Conservation (phyloP, 164 flowering plant species). For the Vitis amurensis region DNA sequence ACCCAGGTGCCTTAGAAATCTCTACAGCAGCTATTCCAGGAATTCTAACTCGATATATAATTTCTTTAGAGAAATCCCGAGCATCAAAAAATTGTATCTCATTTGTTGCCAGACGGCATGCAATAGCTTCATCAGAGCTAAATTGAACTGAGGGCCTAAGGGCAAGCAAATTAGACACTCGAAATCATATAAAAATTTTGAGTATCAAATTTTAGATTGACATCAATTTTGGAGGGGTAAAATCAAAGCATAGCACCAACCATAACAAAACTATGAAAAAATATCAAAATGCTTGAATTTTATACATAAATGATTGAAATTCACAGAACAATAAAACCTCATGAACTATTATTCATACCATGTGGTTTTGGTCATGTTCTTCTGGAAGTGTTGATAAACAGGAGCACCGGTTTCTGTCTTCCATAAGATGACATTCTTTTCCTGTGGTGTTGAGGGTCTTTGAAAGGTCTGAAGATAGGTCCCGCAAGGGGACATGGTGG, state of each 20-base stretch:
- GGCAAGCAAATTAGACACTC: background rate
- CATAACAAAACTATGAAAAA: background rate
- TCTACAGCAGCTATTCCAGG: constrained; percentile 82
- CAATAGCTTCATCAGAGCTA: constrained; percentile 84
- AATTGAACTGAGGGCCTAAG: constrained; percentile 80
- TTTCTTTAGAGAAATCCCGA: constrained; percentile 76
- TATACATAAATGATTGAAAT: no score
- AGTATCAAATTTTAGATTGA: no score
- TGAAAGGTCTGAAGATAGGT: constrained; percentile 90
- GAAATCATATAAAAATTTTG: background rate
- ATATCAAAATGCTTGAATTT: no score
- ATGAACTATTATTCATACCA: constrained; percentile 48
- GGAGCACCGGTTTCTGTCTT: constrained; percentile 53
- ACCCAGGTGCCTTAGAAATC: constrained; percentile 78
- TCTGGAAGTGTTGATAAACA: constrained; percentile 73
- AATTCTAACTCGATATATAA: constrained; percentile 59
- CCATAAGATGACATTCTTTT: constrained; percentile 81
- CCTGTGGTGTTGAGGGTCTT: constrained; percentile 68
- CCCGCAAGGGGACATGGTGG: constrained; percentile 76
- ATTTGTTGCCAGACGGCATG: constrained; percentile 91
- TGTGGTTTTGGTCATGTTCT: constrained; percentile 76
- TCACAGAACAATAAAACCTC: background rate
- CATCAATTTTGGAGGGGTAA: background rate
- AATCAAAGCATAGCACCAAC: background rate
- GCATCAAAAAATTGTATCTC: constrained; percentile 87